Conservation (phyloP, 2,329 filamentous ascomycete genomes). For the Cladorrhinum sp. region DNA sequence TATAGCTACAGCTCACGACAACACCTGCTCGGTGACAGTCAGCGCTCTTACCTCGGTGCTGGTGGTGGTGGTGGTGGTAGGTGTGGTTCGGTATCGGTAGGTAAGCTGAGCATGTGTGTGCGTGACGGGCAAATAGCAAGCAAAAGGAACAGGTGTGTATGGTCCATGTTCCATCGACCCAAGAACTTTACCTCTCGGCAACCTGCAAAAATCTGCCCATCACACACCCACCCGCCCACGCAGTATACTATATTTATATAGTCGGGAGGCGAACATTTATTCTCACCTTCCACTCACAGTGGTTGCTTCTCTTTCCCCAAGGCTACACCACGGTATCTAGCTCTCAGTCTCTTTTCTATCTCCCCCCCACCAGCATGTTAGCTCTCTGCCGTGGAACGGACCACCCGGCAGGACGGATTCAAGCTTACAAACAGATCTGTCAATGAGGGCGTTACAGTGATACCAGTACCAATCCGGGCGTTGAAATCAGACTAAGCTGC, state of each 20-base stretch:
- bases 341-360: not conserved
- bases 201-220: slow-evolving; percentile 13
- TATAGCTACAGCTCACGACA: not conserved
- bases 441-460: not conserved
- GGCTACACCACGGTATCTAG: too few species aligned
- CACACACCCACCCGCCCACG: not conserved
- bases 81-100: not conserved
- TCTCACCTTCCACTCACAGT: not conserved
- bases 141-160: not conserved
- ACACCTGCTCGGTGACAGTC: not conserved
- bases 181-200: slow-evolving; percentile 4
- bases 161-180: slow-evolving; percentile 5
- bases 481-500: not conserved
- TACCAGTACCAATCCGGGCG: not conserved
- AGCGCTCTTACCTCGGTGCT: too few species aligned
- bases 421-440: not conserved
- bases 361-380: not conserved
- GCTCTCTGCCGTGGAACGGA: not conserved
- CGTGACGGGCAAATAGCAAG: not conserved
- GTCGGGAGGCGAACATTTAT: not conserved
- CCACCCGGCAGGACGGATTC: not conserved
- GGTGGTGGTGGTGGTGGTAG: not conserved
- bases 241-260: not conserved
- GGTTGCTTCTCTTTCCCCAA: too few species aligned
- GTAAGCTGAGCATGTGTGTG: not conserved